A percentile compares a stretch with the other conserved stretches of the same genome.
These are phyloP conservation scores for Vicia sativa DNA, from an alignment of 306 rosid species.

Conservation along the genomic window DNA sequence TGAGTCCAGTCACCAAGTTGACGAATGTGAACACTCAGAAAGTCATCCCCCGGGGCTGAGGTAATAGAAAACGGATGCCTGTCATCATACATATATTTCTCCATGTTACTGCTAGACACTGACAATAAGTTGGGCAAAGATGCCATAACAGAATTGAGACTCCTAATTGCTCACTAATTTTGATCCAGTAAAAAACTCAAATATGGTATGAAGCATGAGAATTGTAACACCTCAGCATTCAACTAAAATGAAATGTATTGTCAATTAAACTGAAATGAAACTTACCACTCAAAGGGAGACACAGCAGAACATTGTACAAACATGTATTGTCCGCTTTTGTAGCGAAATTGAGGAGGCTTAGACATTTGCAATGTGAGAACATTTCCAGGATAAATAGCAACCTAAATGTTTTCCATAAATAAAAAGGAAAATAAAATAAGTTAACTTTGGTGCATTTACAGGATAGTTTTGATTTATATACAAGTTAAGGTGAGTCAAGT, in stretches of 20 bases:
- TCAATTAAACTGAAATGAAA: slow-evolving; percentile 27
- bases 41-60: slow-evolving; percentile 99
- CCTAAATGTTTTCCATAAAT: slow-evolving; percentile 53
- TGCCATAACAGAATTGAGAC: slow-evolving; percentile 18
- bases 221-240: background rate
- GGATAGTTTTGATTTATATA: slow-evolving; percentile 7
- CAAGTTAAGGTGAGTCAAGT: background rate
- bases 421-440: background rate
- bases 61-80: slow-evolving; percentile 99
- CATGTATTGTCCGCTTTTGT: slow-evolving; percentile 99
- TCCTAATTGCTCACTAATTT: background rate
- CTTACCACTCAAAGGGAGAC: slow-evolving; percentile 96
- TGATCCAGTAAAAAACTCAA: background rate
- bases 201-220: slow-evolving; percentile 27
- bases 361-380: slow-evolving; percentile 97
- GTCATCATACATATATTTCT: slow-evolving; percentile 38
- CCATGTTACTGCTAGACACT: slow-evolving; percentile 26
- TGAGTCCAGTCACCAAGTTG: slow-evolving; percentile 99
- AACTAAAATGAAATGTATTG: background rate
- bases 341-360: slow-evolving; percentile 85
- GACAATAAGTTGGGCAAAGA: slow-evolving; percentile 2
- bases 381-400: slow-evolving; percentile 96
- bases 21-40: slow-evolving; percentile 95
- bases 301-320: slow-evolving; percentile 98
- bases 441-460: slow-evolving; percentile 11